phyloP scores from a whole-genome alignment of 805 yeast genomes.

The Kluyveromyces dobzhanskii region DNA sequence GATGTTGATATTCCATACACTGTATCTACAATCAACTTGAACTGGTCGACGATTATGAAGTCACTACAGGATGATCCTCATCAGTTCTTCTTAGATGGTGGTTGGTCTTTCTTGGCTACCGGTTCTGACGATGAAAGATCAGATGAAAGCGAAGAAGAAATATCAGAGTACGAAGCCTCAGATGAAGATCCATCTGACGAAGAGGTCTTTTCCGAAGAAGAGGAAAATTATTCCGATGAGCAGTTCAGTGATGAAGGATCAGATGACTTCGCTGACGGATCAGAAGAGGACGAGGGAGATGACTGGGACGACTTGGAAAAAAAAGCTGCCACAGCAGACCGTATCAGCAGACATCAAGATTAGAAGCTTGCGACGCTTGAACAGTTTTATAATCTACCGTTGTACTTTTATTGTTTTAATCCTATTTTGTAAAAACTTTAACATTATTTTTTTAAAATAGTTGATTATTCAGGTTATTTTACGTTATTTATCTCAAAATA shows the following conservation, averaged over 20 bases:
- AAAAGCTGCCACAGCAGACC: constrained; percentile 34
- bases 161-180: constrained; percentile 37
- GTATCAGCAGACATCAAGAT: constrained; percentile 22
- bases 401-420: background rate
- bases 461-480: too few species aligned
- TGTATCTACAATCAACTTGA: constrained; percentile 92
- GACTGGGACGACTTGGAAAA: constrained; percentile 34
- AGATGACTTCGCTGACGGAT: constrained; percentile 28
- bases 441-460: too few species aligned
- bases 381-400: too few species aligned
- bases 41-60: constrained; percentile 94
- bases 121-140: constrained; percentile 73
- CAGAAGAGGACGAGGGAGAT: constrained; percentile 31
- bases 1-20: constrained; percentile 93
- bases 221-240: constrained; percentile 29
- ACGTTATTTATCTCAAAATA: background rate
- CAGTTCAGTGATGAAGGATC: constrained; percentile 16
- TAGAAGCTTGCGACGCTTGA: constrained; percentile 2
- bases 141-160: constrained; percentile 62
- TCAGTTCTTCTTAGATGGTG: constrained; percentile 89
- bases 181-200: constrained; percentile 38
- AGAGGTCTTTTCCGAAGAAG: constrained; percentile 32
- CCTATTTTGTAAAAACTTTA: too few species aligned
- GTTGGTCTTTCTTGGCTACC: constrained; percentile 91
- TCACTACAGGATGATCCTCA: constrained; percentile 88